Conservation (phyloP, 371 early-diverging fungal genomes). For the Mucor mucedo region DNA sequence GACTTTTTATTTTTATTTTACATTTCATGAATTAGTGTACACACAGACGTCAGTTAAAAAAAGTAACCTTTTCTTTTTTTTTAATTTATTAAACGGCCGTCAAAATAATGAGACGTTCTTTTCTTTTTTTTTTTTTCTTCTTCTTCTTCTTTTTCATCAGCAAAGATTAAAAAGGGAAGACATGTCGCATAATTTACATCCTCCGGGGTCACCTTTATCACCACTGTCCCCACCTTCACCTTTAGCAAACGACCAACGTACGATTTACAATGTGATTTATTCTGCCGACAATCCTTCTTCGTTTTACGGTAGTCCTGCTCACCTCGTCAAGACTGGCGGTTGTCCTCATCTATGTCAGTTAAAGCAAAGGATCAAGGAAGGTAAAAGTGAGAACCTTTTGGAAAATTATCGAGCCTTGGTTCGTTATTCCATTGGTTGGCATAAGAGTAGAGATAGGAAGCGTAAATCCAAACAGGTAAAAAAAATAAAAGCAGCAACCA, state of each 20-base stretch:
- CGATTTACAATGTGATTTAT: conserved; percentile 47
- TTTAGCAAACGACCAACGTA: conserved; percentile 22
- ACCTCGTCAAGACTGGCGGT: conserved; percentile 34
- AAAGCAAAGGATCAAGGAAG: conserved; percentile 33
- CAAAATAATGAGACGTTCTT: neutral
- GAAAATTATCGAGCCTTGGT: conserved; percentile 41
- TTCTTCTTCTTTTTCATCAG: neutral
- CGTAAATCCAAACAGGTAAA: conserved; percentile 24
- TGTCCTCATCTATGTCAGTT: conserved; percentile 41
- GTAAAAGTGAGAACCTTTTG: conserved; percentile 23
- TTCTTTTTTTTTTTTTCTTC: conserved; percentile 6
- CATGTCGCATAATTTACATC: conserved; percentile 10
- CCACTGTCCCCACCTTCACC: conserved; percentile 27
- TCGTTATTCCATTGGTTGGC: conserved; percentile 45
- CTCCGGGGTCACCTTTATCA: conserved; percentile 27
- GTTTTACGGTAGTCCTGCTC: conserved; percentile 35
- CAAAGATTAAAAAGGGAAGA: neutral
- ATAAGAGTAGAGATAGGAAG: conserved; percentile 31
- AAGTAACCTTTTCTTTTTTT: neutral
- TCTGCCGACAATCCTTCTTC: conserved; percentile 41
- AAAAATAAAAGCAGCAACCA: neutral
- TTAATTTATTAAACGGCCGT: neutral
- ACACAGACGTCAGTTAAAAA: no score
- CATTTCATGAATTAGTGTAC: no score
- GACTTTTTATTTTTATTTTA: no score